Evolutionary conservation across 2,329 filamentous ascomycete species (phyloP), one percentile per base, ranked within the genome.

Genomic region (Colletotrichum lindemuthianum): DNA sequence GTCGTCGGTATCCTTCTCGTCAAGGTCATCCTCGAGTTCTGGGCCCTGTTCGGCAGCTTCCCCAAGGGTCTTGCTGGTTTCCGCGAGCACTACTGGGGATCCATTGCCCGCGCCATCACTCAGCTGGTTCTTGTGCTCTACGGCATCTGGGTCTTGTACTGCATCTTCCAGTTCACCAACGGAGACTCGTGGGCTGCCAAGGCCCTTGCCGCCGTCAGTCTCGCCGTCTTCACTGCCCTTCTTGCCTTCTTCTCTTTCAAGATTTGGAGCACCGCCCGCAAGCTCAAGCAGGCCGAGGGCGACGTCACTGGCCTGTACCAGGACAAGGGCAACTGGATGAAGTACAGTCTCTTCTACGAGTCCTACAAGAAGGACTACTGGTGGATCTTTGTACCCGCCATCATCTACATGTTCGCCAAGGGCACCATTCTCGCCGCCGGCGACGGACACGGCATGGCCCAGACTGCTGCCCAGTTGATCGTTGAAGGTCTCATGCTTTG

Each of bases 281-380:
- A 88, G 71, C 90, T 92, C 69, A 95, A 92, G 82, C 85, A 88
- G 72, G 72, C 82, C 36, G 90, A 97, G 69, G 95, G 95, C 61
- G 91, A 94, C 73, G 78, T 86, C 0, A 83, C 84, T 13, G 87
- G 82, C 11, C 84, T 99, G 8, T 98, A 93, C 77, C 92, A 97
- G 65, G 86, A 98, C 79, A 96, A 96, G 82, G 47, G 91, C 63
- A 89, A 90, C 44, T 97, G 96, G 94, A 85, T 92, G 76, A 97
- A 96, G 81, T 99, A 99, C 84, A 96, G 92, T 72, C 84, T 97
- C 67, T 98, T 99, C 81, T 99, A 99, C 82, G 96, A 98, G 73
- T 90, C 90, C 71, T 98, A 97, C 84, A 93, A 93, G 81, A 93
- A 92, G 78, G 88, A 90, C 71, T 97, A 95, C 82, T 99, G 96